Conservation (phyloP, 805 yeast genomes). For the Priceomyces fermenticarens region DNA sequence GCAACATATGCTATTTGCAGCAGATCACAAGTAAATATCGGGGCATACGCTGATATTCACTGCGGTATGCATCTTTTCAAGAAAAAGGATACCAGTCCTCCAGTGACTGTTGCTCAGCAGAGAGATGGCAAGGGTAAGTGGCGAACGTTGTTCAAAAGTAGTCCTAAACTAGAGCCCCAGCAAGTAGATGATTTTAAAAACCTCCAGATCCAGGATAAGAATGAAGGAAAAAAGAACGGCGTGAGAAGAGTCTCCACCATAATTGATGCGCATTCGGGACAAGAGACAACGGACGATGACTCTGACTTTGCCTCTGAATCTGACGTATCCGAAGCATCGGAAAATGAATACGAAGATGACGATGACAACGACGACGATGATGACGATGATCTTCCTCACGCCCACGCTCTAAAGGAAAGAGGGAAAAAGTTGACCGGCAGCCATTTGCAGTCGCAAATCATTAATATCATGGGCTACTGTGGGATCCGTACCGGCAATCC, state of each 20-base stretch:
- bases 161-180: neutral
- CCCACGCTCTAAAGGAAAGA: conserved; percentile 21
- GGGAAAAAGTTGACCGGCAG: conserved; percentile 9
- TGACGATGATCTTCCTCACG: conserved; percentile 12
- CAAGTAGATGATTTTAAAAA: neutral
- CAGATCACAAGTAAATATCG: too few relatives aligned
- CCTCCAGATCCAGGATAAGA: neutral
- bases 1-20: too few relatives aligned
- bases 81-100: neutral
- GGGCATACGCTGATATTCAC: too few relatives aligned
- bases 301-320: conserved; percentile 6
- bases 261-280: conserved; percentile 10
- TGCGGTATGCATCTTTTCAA: conserved; percentile 3
- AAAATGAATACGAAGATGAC: conserved; percentile 18
- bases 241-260: conserved; percentile 10
- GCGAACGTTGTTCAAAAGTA: conserved; percentile 1
- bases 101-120: neutral
- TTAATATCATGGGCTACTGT: conserved; percentile 34
- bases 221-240: neutral
- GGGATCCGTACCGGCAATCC: conserved; percentile 20
- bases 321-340: conserved; percentile 2
- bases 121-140: conserved; percentile 1
- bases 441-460: conserved; percentile 20
- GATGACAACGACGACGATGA: conserved; percentile 8
- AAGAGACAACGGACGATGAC: conserved; percentile 8